Base-by-base conservation (phyloP, 2,329 filamentous ascomycete genomes). In the Aspergillus neoniger region DNA sequence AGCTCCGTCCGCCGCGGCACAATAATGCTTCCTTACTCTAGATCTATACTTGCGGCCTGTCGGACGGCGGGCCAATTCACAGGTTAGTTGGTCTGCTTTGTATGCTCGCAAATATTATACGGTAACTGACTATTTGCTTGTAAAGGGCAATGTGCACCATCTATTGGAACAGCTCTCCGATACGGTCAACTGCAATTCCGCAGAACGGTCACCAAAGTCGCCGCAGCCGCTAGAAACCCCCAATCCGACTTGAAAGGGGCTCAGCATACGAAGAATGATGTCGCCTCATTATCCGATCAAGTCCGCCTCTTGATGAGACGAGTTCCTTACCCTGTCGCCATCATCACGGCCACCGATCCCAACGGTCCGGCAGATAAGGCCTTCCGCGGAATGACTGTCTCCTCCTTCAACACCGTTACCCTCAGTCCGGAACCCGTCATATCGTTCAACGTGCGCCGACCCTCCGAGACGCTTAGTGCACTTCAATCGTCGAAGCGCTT, bases 401-500 rank as follows among this genome's bases (percentile, higher is more conserved):
- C 86, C 3, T 88, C 85, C 1, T 83, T 88, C 72, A 86, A 76
- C 62, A 85, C 85, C 4, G 83, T 88, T 14, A 82, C 84, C 0
- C 74, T 88, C 3, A 69, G 77, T 30, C 86, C 86, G 1, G 64
- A 70, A 1, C 84, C 86, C 0, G 77, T 85, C n/a, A 77, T 88
- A 25, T 85, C 84, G 1, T 88, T 88, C 79, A 88, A 88, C 63
- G 79, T 88, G 58, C 82, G 81, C 55, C 66, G 79, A 2, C 83
- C 84, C 2, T 87, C 85, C 1, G 77, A 81, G 39, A 87, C 85
- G 0, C 79, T 85, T 51, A 77, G 81, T 56, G 83, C 83, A 6
- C 82, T 88, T 8, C 66, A 72, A 44, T 63, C 64, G 19, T 81
- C 80, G 0, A 70, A 74, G 4, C 68, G 75, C 0, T 83, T 88